Evolutionary conservation across 441 rosid genomes (phyloP), one percentile per base, ranked within the genome.

Genomic region (Croton laevigatus): DNA sequence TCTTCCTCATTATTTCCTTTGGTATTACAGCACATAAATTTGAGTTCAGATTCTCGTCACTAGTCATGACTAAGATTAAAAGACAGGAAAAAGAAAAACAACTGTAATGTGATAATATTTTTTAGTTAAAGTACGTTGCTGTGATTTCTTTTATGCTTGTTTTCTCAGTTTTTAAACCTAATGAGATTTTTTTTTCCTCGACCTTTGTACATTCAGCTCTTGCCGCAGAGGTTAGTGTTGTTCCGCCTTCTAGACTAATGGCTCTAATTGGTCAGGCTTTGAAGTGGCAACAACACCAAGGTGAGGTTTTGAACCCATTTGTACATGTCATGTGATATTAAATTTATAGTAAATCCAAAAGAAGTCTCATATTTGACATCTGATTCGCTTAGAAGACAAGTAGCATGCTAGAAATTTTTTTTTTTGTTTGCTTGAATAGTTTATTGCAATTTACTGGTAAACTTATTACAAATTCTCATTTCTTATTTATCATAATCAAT

Each of bases 251-350:
- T 67, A 84, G 99, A 59, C 81, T 96, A 83, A 96, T 91, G 99
- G 98, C 98, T 72, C 81, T 96, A 78, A 86, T 91, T 73, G 98
- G 98, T 45, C 99, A 96, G 85, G 97, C 98, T 73, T 80, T 96
- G 71, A 96, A 96, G 81, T 94, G 99, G 99, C 98, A 96, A 81
- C 99, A 94, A 75, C 98, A 94, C 79, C 99, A 94, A 89, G 99
- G 99, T 96, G 75, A 65, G 19, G 20, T 55, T 60, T 52, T 57
- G 45, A 44, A 22, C 59, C 42, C 17, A 14, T 7, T 17, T 1
- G 32, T 34, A 20, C 44, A 32, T 11, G 6, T 68, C 20, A 20
- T 45, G 57, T 65, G 37, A 11, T n/a, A 14, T 62, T 45, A 57
- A 37, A 14, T 73, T 65, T 69, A 44, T 66, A 11, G 11, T 27